phyloP scores from a whole-genome alignment of 2,329 filamentous ascomycete species.

The Clarireedia monteithiana region DNA sequence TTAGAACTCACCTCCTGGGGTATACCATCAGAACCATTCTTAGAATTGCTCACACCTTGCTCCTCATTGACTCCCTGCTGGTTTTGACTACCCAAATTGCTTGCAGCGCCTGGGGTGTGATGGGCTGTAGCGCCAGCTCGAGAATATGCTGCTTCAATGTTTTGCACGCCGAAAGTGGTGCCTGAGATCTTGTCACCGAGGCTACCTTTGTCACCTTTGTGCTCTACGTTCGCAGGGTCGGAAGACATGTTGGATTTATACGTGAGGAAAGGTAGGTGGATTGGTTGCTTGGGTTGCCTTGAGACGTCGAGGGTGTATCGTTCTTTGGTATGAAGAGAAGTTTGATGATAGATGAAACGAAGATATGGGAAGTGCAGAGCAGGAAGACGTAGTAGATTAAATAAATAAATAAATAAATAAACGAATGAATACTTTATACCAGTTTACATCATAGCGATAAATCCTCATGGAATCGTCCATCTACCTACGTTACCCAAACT shows the following conservation, averaged over 20 bases:
- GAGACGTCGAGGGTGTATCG: too few species aligned
- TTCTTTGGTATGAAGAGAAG: too few species aligned
- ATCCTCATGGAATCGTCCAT: too few species aligned
- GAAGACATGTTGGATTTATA: not conserved
- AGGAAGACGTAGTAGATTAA: too few species aligned
- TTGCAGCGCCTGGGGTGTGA: constrained; percentile 17
- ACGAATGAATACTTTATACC: too few species aligned
- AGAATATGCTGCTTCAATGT: constrained; percentile 20
- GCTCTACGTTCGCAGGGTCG: not conserved
- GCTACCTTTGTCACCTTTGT: not conserved
- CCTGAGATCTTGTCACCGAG: not conserved
- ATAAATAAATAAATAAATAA: too few species aligned
- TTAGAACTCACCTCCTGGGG: constrained; percentile 15
- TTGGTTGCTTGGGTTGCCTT: too few species aligned
- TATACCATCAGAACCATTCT: constrained; percentile 12
- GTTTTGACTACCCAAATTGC: constrained; percentile 15
- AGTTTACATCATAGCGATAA: too few species aligned
- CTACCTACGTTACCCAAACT: too few species aligned
- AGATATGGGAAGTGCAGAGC: too few species aligned
- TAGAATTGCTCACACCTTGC: constrained; percentile 16
- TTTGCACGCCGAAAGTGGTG: constrained; percentile 15
- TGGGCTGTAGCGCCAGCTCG: constrained; percentile 18
- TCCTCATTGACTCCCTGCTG: constrained; percentile 6
- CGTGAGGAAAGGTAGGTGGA: too few species aligned
- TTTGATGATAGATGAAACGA: too few species aligned